Evolutionary conservation across 1,284 basidiomycete species (phyloP).

Genomic region (Sanghuangporus sanghuang): DNA sequence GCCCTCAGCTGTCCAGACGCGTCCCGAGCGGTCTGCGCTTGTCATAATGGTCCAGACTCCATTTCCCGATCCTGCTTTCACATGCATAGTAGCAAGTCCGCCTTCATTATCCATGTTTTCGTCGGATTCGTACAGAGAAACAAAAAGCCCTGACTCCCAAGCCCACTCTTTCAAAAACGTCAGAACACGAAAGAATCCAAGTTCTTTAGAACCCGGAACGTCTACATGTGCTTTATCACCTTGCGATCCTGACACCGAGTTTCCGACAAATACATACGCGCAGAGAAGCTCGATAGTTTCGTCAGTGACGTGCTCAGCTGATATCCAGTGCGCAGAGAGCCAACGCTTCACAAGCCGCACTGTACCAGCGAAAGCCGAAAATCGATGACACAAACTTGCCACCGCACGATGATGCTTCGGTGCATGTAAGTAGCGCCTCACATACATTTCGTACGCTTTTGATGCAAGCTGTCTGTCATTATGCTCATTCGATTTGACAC

Average conservation of each 20-base stretch:
- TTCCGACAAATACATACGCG: slow-evolving; percentile 13
- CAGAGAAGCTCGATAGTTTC: slow-evolving; percentile 86
- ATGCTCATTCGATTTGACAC: slow-evolving; percentile 28
- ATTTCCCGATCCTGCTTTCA: slow-evolving; percentile 30
- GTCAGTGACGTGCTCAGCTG: slow-evolving; percentile 60
- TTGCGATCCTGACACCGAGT: background rate
- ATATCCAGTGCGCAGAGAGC: slow-evolving; percentile 87
- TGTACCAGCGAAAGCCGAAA: slow-evolving; percentile 77
- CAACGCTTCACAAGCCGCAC: slow-evolving; percentile 90
- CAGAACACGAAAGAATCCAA: slow-evolving; percentile 80
- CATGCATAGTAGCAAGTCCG: slow-evolving; percentile 25
- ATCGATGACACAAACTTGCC: slow-evolving; percentile 75
- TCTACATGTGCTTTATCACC: slow-evolving; percentile 24
- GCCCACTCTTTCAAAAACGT: slow-evolving; percentile 80
- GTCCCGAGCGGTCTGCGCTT: slow-evolving; percentile 71
- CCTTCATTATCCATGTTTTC: slow-evolving; percentile 14
- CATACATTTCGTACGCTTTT: slow-evolving; percentile 63
- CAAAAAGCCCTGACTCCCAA: slow-evolving; percentile 64
- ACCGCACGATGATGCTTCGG: slow-evolving; percentile 87
- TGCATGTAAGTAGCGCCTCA: slow-evolving; percentile 67
- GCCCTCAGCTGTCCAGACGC: slow-evolving; percentile 66
- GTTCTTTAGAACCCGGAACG: slow-evolving; percentile 62
- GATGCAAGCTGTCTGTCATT: slow-evolving; percentile 49
- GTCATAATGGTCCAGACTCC: slow-evolving; percentile 83
- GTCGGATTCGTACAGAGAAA: slow-evolving; percentile 51